phyloP scores from a whole-genome alignment of 2,329 filamentous ascomycete species.

The Colletotrichum cuscutae region DNA sequence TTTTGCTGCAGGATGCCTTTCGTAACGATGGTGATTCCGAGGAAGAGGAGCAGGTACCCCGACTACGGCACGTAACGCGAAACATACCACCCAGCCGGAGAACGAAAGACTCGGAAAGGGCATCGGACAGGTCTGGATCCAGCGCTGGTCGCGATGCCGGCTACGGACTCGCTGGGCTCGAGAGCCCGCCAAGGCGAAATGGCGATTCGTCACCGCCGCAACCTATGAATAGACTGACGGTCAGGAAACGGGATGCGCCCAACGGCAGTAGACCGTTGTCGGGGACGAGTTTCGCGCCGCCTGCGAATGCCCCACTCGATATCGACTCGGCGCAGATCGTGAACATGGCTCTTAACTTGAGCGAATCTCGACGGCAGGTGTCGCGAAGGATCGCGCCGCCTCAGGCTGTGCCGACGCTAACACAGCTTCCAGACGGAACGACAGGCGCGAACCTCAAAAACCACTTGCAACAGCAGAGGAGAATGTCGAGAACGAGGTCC shows the following conservation, averaged over 20 bases:
- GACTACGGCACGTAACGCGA: slow-evolving; percentile 39
- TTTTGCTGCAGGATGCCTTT: slow-evolving; percentile 60
- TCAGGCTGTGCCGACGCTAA: slow-evolving; percentile 60
- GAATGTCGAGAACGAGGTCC: slow-evolving; percentile 69
- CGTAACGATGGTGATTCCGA: slow-evolving; percentile 42
- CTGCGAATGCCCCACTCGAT: slow-evolving; percentile 57
- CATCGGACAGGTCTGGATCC: slow-evolving; percentile 24
- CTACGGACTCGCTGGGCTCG: background rate
- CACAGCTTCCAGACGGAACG: slow-evolving; percentile 62
- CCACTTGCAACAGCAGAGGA: slow-evolving; percentile 78
- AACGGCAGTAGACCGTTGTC: slow-evolving; percentile 37
- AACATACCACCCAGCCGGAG: slow-evolving; percentile 31
- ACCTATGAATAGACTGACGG: slow-evolving; percentile 17
- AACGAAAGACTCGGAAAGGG: slow-evolving; percentile 17
- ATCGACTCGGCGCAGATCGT: slow-evolving; percentile 90
- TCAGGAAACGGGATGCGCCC: slow-evolving; percentile 34
- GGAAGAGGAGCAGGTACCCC: slow-evolving; percentile 45
- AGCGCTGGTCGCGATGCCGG: slow-evolving; percentile 28
- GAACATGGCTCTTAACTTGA: slow-evolving; percentile 89
- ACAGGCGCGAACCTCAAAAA: slow-evolving; percentile 70
- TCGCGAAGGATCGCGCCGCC: slow-evolving; percentile 66
- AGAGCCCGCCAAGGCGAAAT: slow-evolving; percentile 11
- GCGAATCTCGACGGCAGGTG: slow-evolving; percentile 78
- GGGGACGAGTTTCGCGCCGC: slow-evolving; percentile 32
- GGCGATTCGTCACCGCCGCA: slow-evolving; percentile 21